These are phyloP conservation scores for Selaginella tamariscina DNA, from an alignment of 75 land plant genomes.

Conservation along the genomic window DNA sequence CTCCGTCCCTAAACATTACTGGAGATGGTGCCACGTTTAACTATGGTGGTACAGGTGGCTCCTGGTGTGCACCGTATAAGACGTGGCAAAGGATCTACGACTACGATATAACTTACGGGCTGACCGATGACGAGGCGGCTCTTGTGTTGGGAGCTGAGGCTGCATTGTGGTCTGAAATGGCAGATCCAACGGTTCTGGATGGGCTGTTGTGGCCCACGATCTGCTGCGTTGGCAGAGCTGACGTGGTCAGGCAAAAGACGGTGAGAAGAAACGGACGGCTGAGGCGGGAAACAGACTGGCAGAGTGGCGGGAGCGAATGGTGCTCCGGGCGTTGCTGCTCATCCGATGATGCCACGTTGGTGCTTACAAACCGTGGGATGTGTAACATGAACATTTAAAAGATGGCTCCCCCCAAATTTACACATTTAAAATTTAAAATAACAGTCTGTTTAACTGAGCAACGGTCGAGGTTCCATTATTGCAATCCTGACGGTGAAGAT, in stretches of 20 bases:
- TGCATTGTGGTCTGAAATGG: slow-evolving; percentile 88
- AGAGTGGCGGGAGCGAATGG: slow-evolving; percentile 73
- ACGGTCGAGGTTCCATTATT: too few relatives aligned
- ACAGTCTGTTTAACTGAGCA: too few relatives aligned
- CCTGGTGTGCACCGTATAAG: slow-evolving; percentile 81
- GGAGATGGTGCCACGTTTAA: neutral
- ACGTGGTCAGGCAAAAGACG: slow-evolving; percentile 81
- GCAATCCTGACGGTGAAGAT: too few relatives aligned
- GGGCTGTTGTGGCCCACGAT: slow-evolving; percentile 58
- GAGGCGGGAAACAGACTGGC: slow-evolving; percentile 64
- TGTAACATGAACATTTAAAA: slow-evolving; percentile 50
- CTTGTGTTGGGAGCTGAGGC: slow-evolving; percentile 84
- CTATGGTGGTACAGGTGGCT: slow-evolving; percentile 43
- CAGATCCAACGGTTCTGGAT: slow-evolving; percentile 62
- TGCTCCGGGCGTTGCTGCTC: slow-evolving; percentile 62
- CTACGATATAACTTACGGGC: slow-evolving; percentile 42
- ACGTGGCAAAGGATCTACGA: slow-evolving; percentile 71
- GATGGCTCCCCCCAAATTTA: too few relatives aligned
- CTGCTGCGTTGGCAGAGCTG: slow-evolving; percentile 72
- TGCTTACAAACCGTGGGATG: slow-evolving; percentile 69
- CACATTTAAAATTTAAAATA: too few relatives aligned
- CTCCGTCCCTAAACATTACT: neutral
- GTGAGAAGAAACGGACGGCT: slow-evolving; percentile 53
- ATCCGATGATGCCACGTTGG: slow-evolving; percentile 84
- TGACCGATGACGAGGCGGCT: slow-evolving; percentile 36